Evolutionary conservation across 2,329 filamentous ascomycete species (phyloP), one percentile per base, ranked within the genome.

Genomic region (Talaromyces sp.): DNA sequence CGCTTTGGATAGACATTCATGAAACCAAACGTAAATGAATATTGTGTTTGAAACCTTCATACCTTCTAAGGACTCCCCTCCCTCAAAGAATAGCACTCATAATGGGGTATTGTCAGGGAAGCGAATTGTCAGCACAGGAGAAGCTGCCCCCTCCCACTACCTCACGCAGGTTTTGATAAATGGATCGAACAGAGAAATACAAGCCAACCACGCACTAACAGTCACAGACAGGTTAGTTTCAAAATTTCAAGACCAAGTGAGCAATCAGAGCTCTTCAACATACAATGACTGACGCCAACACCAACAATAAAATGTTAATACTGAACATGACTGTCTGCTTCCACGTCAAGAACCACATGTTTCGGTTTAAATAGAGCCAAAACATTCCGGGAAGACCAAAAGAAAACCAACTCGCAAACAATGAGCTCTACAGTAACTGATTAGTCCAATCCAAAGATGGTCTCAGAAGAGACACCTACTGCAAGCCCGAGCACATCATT

Each of bases 331-430:
- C 20, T 29, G 45, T 58, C 58, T 65, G 65, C 27, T 36, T 61
- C 61, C 58, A 51, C 40, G 52, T 56, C 39, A 52, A 46, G 36
- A 58, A 60, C 47, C 56, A 64, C n/a, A 53, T 55, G 13, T 48
- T 42, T 11, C 54, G 53, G 41, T 70, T 67, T 37, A 69, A 17
- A 51, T 62, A 60, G n/a, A 69, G 51, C 66, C 66, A 66, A 51
- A 70, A 68, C 16, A 67, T 45, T 9, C 62, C 67, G 11, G 60
- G 63, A 9, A 69, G 54, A 19, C 58, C 56, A 32, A 65, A 79
- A 39, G 80, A 83, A 67, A 87, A 88, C 84, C 85, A 88, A 48
- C 77, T 82, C 24, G 80, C 81, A 55, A 87, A 86, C 2, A 86
- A 66, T 1, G 84, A 78, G 37, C 73, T 77, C 58, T 68, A 41